These are phyloP conservation scores for Aspergillus conjunctus DNA, from an alignment of 495 filamentous ascomycete species.

Conservation along the genomic window DNA sequence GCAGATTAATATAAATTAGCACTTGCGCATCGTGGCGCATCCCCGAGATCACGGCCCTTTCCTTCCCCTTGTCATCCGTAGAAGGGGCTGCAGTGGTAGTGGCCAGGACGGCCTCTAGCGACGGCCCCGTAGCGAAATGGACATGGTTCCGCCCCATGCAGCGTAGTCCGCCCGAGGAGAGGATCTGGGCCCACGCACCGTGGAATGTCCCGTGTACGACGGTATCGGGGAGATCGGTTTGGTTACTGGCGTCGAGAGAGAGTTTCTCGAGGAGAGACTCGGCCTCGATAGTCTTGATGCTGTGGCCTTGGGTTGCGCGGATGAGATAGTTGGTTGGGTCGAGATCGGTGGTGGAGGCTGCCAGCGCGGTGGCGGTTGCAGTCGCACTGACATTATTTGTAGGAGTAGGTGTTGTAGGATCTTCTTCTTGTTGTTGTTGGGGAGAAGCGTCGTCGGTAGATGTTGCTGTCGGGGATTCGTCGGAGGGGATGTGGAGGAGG, in stretches of 20 bases:
- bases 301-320: conserved; percentile 92
- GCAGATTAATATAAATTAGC: conserved; percentile 77
- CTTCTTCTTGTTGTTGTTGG: conserved; percentile 5
- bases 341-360: conserved; percentile 33
- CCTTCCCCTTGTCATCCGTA: conserved; percentile 13
- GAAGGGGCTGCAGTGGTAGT: conserved; percentile 21
- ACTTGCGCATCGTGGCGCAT: conserved; percentile 82
- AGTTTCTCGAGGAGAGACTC: conserved; percentile 69
- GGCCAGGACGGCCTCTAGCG: conserved; percentile 39
- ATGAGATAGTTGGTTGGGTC: conserved; percentile 76
- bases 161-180: conserved; percentile 71
- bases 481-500: conserved; percentile 51
- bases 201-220: conserved; percentile 91
- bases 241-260: conserved; percentile 37
- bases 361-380: conserved; percentile 37
- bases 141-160: conserved; percentile 83
- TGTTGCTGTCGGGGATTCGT: conserved; percentile 22
- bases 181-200: conserved; percentile 70
- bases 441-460: conserved; percentile 23
- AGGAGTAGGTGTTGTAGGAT: no score
- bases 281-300: conserved; percentile 61
- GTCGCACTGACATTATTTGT: conserved; percentile 20
- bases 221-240: conserved; percentile 55
- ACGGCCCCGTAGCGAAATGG: conserved; percentile 77
- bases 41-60: conserved; percentile 68